Percentiles rank a stretch among this genome's conserved stretches.
Evolutionary conservation across 164 flowering plant species (phyloP).

Genomic region (Cinnamomum chago): DNA sequence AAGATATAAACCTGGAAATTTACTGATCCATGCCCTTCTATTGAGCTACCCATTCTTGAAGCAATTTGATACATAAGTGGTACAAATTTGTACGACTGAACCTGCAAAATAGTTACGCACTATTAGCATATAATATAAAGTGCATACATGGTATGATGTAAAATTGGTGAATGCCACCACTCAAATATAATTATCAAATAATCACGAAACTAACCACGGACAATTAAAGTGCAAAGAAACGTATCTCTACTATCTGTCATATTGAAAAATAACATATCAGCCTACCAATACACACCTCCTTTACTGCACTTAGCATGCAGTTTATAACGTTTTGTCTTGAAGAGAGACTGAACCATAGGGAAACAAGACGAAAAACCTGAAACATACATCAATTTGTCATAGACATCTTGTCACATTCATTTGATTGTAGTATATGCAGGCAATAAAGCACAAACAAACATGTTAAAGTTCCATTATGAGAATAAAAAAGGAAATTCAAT

Average conservation of each 20-base stretch:
- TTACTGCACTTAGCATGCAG: conserved; percentile 66
- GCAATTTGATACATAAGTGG: conserved; percentile 96
- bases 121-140: neutral
- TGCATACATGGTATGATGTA: neutral
- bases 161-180: neutral
- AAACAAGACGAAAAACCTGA: conserved; percentile 92
- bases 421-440: conserved; percentile 1
- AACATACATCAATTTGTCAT: conserved; percentile 9
- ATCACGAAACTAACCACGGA: neutral
- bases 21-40: conserved; percentile 54
- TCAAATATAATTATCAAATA: neutral
- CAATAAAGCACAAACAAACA: neutral
- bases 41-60: conserved; percentile 84
- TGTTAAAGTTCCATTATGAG: neutral
- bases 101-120: conserved; percentile 35
- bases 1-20: conserved; percentile 61
- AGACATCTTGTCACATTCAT: neutral
- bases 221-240: neutral
- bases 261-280: neutral
- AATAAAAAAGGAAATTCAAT: neutral
- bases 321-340: conserved; percentile 62
- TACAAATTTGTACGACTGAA: conserved; percentile 88
- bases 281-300: conserved; percentile 47
- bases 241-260: neutral
- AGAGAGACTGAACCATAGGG: conserved; percentile 90